These are phyloP conservation scores for carrot (Daucus carota) DNA, from an alignment of 129 eudicot genomes.

Conservation along the genomic window DNA sequence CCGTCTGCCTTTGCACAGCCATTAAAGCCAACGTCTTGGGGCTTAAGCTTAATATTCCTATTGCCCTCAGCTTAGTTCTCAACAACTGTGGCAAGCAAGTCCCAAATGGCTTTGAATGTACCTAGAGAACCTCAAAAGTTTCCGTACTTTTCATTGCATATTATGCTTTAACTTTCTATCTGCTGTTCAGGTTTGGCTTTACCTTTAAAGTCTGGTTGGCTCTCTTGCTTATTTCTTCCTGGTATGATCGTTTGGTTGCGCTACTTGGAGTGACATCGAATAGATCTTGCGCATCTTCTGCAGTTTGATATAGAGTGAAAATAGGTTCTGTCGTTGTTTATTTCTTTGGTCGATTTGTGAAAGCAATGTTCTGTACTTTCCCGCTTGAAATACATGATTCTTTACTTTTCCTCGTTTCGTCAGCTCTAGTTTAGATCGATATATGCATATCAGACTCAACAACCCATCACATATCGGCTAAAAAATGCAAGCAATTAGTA, in stretches of 20 bases:
- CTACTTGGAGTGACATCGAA: too few species aligned
- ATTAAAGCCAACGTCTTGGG: constrained; percentile 58
- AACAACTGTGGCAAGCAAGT: constrained; percentile 51
- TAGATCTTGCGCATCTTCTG: too few species aligned
- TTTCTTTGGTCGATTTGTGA: too few species aligned
- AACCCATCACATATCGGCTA: too few species aligned
- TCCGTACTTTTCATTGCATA: background rate
- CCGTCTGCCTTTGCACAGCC: constrained; percentile 68
- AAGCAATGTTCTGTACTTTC: too few species aligned
- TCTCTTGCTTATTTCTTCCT: background rate
- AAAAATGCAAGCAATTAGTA: too few species aligned
- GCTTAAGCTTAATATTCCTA: constrained; percentile 50
- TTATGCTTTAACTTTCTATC: background rate
- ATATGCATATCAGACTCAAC: too few species aligned
- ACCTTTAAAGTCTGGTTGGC: background rate
- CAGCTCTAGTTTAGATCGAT: too few species aligned
- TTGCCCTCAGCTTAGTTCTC: constrained; percentile 56
- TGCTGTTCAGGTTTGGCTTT: background rate
- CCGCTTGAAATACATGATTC: too few species aligned
- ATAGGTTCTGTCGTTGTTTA: too few species aligned
- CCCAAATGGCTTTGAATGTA: constrained; percentile 45
- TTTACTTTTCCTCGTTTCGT: too few species aligned
- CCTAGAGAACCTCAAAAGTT: constrained; percentile 7
- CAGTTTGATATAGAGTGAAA: too few species aligned
- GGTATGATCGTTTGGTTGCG: background rate